phyloP scores from a whole-genome alignment of 2,329 filamentous ascomycete genomes.

The Pyrenophora seminiperda region DNA sequence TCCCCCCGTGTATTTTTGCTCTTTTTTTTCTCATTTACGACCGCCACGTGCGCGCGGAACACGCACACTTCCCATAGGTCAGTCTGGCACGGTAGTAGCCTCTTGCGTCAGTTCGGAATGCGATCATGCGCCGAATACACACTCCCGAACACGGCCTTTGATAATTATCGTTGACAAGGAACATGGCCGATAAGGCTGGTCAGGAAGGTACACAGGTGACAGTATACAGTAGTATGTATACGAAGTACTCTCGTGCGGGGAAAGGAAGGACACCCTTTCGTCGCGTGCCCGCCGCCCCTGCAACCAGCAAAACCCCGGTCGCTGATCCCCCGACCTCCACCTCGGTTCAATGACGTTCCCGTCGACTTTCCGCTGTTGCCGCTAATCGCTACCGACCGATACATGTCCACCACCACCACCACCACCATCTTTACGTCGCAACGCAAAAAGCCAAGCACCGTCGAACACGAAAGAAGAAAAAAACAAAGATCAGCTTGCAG shows the following conservation, averaged over 20 bases:
- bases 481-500: neutral
- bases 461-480: too few species aligned
- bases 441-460: too few species aligned
- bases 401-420: neutral
- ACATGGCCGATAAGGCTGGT: neutral
- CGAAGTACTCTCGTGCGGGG: constrained; percentile 2
- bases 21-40: too few species aligned
- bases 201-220: neutral
- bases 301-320: neutral
- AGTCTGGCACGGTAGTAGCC: neutral
- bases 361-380: neutral
- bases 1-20: too few species aligned
- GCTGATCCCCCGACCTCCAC: constrained; percentile 1
- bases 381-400: too few species aligned
- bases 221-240: neutral
- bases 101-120: neutral
- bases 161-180: neutral
- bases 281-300: neutral
- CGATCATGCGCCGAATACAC: too few species aligned
- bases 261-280: neutral
- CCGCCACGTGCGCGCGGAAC: neutral
- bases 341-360: constrained; percentile 7
- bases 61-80: neutral
- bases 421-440: too few species aligned
- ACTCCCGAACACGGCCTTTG: too few species aligned